Base-by-base conservation (phyloP, 2,329 filamentous ascomycete genomes). In the Pseudopyricularia javanii region DNA sequence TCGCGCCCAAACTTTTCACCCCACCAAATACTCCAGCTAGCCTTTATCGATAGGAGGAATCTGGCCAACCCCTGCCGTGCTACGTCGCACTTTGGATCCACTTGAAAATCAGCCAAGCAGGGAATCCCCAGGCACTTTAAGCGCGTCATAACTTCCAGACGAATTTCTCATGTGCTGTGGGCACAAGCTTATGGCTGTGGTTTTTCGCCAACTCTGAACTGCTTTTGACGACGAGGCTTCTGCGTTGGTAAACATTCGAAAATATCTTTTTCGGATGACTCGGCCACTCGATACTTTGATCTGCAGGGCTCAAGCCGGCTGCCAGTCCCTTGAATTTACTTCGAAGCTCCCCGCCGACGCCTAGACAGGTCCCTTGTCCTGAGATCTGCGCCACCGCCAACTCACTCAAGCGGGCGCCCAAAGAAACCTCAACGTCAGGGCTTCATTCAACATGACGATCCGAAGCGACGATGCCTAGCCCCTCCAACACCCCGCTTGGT, bases 401-500 rank as follows among this genome's bases (percentile, higher is more conserved):
- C 24, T 11, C 9, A 43, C 17, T 43, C 17, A 9, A 43, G 37
- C 12, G 12, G 17, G n/a, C 20, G 37, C 37, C 37, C 8, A 12
- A 22, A 43, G 24, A 12, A 12, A 7, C n/a, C n/a, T n/a, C 37
- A 43, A 49, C 47, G 26, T 49, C 47, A 33, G 20, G 33, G 30
- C 34, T 50, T 49, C 28, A 47, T 50, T 40, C 34, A 40, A 32
- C 50, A 52, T 52, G 50, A 40, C 30, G 50, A 52, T 26, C 50
- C 35, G 48, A 28, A 17, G 11, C 48, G 11, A 52, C 59, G 56
- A 68, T 68, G 65, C 59, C 63, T 55, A 66, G 63, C 56, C 58
- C 61, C 35, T 57, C 63, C 37, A 62, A 60, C 58, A 63, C 63
- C 61, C 64, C 64, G 59, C 61, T 67, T 60, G 64, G 64, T 58